Base-by-base conservation (phyloP, 1,284 basidiomycete species). In the Porodaedalea pini region DNA sequence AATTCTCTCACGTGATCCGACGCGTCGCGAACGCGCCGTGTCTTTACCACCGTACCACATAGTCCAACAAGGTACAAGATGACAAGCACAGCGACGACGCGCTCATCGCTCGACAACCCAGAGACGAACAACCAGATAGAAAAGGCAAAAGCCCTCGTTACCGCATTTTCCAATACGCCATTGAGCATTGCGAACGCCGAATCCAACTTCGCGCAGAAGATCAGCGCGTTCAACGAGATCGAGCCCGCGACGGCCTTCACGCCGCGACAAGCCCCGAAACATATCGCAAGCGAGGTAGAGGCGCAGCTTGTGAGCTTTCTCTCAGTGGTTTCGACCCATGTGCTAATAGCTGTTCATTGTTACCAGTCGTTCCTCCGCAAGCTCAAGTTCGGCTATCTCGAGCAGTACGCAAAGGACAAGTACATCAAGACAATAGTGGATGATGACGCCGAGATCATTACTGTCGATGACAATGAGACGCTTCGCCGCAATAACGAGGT, bases 331-430 rank as follows among this genome's bases (percentile, higher is more conserved):
- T 36, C 37, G 13, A 15, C 10, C 17, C 23, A 2, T 32, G 44
- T 7, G 53, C 53, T 36, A 48, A 41, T 41, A 34, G 41, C 53
- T 59, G 15, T 32, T 36, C 32, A 23, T 31, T 34, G 25, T 27
- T 50, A 7, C 51, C 5, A 92, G 88, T 78, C 85, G 2, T 89
- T 85, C 67, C 78, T 94, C 40, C 78, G 88, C n/a, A 87, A 88
- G 64, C 79, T 93, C 23, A 94, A 94, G 70, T 91, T 90, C 66
- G 86, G 88, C 61, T 92, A 90, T 65, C 74, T 93, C 21, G 90
- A 94, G 65, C 88, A 92, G 69, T 90, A 92, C 64, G 89, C 92
- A 2, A 94, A 94, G 68, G 82, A 90, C 62, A 84, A 87, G 69
- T 94, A 93, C 66, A 78, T 93, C 65, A 87, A 86, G 67, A 84